Evolutionary conservation across 1,284 basidiomycete genomes (phyloP).

Genomic region (Termitomyces sp.): DNA sequence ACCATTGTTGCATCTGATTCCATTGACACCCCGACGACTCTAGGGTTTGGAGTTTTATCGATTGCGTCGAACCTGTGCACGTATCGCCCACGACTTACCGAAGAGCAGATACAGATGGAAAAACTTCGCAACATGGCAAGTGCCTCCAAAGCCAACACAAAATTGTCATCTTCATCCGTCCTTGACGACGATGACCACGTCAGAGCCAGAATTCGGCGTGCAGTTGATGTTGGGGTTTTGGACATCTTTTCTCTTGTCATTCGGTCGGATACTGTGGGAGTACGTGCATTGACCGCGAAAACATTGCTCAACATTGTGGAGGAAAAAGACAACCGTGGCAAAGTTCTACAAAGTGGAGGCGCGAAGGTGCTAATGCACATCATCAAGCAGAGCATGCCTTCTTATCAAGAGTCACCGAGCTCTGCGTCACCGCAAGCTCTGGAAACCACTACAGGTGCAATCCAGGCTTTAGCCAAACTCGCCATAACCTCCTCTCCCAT

Average conservation of each 20-base stretch:
- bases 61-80: conserved; percentile 72
- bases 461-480: conserved; percentile 91
- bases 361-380: conserved; percentile 67
- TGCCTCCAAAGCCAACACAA: conserved; percentile 27
- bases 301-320: conserved; percentile 72
- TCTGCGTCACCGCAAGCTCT: conserved; percentile 22
- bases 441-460: conserved; percentile 50
- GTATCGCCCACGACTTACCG: conserved; percentile 64
- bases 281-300: conserved; percentile 46
- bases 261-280: conserved; percentile 50
- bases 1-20: conserved; percentile 20
- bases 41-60: conserved; percentile 73
- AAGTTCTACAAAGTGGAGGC: conserved; percentile 81
- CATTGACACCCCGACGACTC: conserved; percentile 36
- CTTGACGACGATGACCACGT: conserved; percentile 65
- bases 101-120: conserved; percentile 78
- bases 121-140: conserved; percentile 74
- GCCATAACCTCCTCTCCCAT: conserved; percentile 87
- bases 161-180: conserved; percentile 24
- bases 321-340: conserved; percentile 71
- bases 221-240: conserved; percentile 60
- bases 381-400: conserved; percentile 40
- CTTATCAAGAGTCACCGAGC: conserved; percentile 22
- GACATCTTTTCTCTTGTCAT: conserved; percentile 58
- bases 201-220: conserved; percentile 47